phyloP scores from a whole-genome alignment of 345 rosid species.

The Noccaea caerulescens region DNA sequence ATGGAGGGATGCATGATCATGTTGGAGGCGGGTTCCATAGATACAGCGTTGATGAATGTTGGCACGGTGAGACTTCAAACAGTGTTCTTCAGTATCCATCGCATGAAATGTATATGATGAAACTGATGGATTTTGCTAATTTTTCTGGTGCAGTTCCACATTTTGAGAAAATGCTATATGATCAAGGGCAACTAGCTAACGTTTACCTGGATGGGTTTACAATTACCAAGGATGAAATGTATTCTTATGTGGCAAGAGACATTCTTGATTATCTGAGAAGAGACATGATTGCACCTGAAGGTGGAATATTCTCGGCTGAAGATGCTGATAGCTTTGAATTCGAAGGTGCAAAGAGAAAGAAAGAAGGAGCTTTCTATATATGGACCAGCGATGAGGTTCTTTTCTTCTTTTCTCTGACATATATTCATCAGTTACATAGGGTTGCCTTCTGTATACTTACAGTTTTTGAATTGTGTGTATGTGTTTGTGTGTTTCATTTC shows the following conservation, averaged over 20 bases:
- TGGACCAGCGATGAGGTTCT: constrained; percentile 84
- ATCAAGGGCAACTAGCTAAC: constrained; percentile 86
- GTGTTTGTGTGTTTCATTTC: constrained; percentile 12
- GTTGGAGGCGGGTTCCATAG: constrained; percentile 97
- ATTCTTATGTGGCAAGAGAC: constrained; percentile 66
- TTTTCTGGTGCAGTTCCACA: constrained; percentile 77
- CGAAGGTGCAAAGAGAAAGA: constrained; percentile 63
- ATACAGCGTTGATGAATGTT: constrained; percentile 91
- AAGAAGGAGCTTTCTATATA: constrained; percentile 87
- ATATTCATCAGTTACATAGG: neutral
- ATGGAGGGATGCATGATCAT: constrained; percentile 96
- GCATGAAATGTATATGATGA: constrained; percentile 2
- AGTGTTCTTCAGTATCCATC: neutral
- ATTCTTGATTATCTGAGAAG: constrained; percentile 89
- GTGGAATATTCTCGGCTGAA: constrained; percentile 89
- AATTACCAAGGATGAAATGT: constrained; percentile 65
- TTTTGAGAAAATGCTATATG: constrained; percentile 96
- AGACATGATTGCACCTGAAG: constrained; percentile 84
- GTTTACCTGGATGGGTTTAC: constrained; percentile 80
- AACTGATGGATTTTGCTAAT: neutral
- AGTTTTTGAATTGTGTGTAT: neutral
- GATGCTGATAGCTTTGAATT: constrained; percentile 88
- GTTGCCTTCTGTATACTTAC: neutral
- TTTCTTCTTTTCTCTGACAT: constrained; percentile 36
- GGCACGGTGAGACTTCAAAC: constrained; percentile 78